phyloP scores from a whole-genome alignment of 371 early-diverging fungal genomes.

The Apophysomyces trapeziformis region DNA sequence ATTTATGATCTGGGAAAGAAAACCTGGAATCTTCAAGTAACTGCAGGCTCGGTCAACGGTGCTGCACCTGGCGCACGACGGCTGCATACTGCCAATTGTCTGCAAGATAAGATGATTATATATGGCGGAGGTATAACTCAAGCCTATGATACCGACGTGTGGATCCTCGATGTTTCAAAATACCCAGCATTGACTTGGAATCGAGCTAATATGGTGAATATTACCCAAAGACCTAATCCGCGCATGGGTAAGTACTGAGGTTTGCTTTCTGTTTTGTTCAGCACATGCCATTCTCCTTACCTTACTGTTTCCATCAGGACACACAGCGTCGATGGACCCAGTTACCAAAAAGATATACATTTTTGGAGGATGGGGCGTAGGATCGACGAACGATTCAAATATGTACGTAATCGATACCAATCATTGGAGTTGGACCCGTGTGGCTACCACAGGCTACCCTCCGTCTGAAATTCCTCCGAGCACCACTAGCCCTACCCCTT shows the following conservation, averaged over 20 bases:
- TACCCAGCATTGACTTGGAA: constrained; percentile 44
- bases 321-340: constrained; percentile 12
- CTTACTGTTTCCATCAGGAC: constrained; percentile 4
- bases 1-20: constrained; percentile 37
- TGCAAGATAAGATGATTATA: constrained; percentile 47
- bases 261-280: too few relatives aligned
- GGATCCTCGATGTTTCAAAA: constrained; percentile 46
- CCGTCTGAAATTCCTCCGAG: background rate
- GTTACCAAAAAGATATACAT: constrained; percentile 24
- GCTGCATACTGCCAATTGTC: constrained; percentile 47
- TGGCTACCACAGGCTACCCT: constrained; percentile 21
- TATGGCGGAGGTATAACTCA: constrained; percentile 51
- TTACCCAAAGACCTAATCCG: constrained; percentile 30
- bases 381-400: constrained; percentile 25
- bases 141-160: constrained; percentile 48
- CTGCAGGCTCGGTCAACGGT: constrained; percentile 21
- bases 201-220: constrained; percentile 25
- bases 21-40: constrained; percentile 45
- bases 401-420: constrained; percentile 30
- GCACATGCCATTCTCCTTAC: too few relatives aligned
- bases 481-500: too few relatives aligned
- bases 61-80: constrained; percentile 42
- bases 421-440: constrained; percentile 30
- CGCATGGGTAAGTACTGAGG: constrained; percentile 44
- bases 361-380: constrained; percentile 39